Evolutionary conservation across 805 yeast genomes (phyloP), one percentile per base, ranked within the genome.

Genomic region (Lachancea dasiensis): DNA sequence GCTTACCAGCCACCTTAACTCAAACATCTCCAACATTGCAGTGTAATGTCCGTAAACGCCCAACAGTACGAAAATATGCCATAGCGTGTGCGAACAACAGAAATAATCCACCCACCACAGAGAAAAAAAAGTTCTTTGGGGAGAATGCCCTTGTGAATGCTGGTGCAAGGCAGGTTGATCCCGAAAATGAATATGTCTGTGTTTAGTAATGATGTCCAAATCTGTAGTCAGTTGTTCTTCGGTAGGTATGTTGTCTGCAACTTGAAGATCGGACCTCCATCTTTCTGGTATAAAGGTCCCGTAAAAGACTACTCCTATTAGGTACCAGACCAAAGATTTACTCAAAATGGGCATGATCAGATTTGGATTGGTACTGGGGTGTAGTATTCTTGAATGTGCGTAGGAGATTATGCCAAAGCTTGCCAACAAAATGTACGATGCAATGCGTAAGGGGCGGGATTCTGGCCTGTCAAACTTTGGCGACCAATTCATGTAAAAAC

Each of bases 31-130:
- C 44, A 86, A 65, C 26, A 86, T 67, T 10, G 94, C 90, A 39
- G 69, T 68, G 61, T 89, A 92, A 60, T 90, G 97, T 22, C 94
- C 95, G 28, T 83, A 60, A n/a, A 86, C 78, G 2, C 98, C 98
- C 18, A 83, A 69, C 13, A 92, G 73, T 21, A 92, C 98, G 55
- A 83, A 86, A 9, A 86, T 58, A 63, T 90, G 98, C 98, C 98
- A 90, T 21, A 90, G 67, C 52, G 87, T 89, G 60, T 90, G 98
- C 25, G 95, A 85, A 28, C 77, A 72, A 38, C 79, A 68, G 19
- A 73, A 58, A 57, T 81, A 83, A 50, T 84, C 92, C 11, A 79
- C 79, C 90, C 96, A 87, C 90, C 82, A 90, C 15, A 83, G 57
- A 1, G 86, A 77, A 24, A 62, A 50, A 37, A 79, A 69, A 5